Evolutionary conservation across 2,329 filamentous ascomycete species (phyloP), one percentile per base, ranked within the genome.

Genomic region (Sporothrix luriei): DNA sequence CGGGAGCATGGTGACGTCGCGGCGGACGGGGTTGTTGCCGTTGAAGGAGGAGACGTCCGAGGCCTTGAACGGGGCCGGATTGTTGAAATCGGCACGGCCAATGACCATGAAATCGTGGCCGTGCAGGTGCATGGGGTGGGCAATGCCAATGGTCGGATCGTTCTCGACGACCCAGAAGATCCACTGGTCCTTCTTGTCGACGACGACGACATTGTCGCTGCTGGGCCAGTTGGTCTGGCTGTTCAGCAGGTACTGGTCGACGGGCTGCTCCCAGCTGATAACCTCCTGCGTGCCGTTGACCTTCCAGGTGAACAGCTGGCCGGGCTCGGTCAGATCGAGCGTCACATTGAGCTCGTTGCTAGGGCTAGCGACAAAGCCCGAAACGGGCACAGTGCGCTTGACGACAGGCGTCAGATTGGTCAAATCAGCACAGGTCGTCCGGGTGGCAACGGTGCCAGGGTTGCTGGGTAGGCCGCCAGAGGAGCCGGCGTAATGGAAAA

Each of bases 1-100:
- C 0, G 82, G 80, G 7, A 84, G 74, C 66, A 81, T 79, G 4
- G 79, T 77, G 0, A 80, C 81, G 71, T 85, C 84, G 26, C 84
- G 77, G 1, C 83, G 76, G 0, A 80, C 77, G 2, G 82, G 81
- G 66, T 84, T 84, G 40, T 74, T 51, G 13, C 73, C 78, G 67
- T 76, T 78, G 9, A 78, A 75, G 13, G 46, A 66, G 26, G 69
- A 74, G 24, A 70, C 29, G 62, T 72, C 71, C 7, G 74, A 72
- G 0, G 69, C 38, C 11, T 69, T 49, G 62, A 74, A 75, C 1
- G 70, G 26, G 9, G 55, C 9, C 40, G 70, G 46, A 49, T 33
- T 54, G 55, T 57, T 3, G n/a, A 68, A 62, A 29, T 70, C 66
- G 5, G 75, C 74, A 16, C 72, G 74, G 55, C 72, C 76, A 2